These are phyloP conservation scores for Lactarius psammicola DNA, from an alignment of 768 basidiomycete species.

Conservation along the genomic window DNA sequence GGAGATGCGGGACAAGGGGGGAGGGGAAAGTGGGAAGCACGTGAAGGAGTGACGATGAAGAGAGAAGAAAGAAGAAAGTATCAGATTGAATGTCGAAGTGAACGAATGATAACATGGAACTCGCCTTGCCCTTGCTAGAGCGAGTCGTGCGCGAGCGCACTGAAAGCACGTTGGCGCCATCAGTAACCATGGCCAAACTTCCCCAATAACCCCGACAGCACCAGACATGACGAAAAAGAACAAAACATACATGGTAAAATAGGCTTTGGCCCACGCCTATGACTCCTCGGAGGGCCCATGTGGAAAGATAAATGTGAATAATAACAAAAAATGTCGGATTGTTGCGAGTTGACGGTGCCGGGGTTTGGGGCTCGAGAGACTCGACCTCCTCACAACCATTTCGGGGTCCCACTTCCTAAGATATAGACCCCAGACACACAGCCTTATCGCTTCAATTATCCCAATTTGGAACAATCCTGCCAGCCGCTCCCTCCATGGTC, in stretches of 20 bases:
- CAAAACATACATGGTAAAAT: constrained; percentile 24
- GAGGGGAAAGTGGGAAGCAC: constrained; percentile 17
- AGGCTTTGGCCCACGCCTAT: constrained; percentile 25
- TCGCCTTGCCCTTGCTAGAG: constrained; percentile 55
- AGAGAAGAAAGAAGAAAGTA: constrained; percentile 8
- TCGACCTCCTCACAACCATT: neutral
- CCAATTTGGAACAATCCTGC: neutral
- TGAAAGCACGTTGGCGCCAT: constrained; percentile 34
- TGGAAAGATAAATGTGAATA: constrained; percentile 15
- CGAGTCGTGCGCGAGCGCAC: constrained; percentile 59
- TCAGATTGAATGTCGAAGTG: constrained; percentile 6
- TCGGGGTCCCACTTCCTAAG: constrained; percentile 19
- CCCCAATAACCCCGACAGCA: neutral
- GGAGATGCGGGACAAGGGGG: neutral
- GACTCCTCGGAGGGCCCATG: constrained; percentile 27
- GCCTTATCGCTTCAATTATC: neutral
- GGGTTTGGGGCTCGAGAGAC: constrained; percentile 17
- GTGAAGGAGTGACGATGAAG: constrained; percentile 4
- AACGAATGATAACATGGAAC: constrained; percentile 30
- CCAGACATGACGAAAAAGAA: neutral
- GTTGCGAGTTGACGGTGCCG: constrained; percentile 22
- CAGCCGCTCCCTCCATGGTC: constrained; percentile 40
- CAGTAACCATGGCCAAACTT: constrained; percentile 26
- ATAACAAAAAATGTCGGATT: constrained; percentile 13
- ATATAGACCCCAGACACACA: constrained; percentile 4